A percentile compares a stretch with the other conserved stretches of the same genome.
Conservation (phyloP, 148 eudicot genomes). For the Limonium bicolor region DNA sequence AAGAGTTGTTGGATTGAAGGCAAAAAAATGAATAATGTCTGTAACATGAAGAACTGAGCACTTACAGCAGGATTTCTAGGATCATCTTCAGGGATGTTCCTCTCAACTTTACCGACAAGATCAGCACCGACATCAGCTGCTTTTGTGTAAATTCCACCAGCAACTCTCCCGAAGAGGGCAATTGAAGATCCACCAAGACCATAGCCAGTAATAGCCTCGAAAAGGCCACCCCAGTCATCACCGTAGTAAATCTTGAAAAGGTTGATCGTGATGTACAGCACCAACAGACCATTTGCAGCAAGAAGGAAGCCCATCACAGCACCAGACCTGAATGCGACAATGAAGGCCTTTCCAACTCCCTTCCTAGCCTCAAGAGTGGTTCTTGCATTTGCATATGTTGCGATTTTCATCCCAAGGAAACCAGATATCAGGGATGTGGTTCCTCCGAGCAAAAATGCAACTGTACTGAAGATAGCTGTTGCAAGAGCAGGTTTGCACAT, state of each 20-base stretch:
- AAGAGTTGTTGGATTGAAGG: background rate
- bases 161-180: constrained; percentile 46
- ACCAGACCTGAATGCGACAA: constrained; percentile 30
- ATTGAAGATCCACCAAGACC: constrained; percentile 52
- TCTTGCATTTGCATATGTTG: constrained; percentile 32
- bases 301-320: constrained; percentile 48
- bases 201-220: constrained; percentile 39
- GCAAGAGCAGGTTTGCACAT: constrained; percentile 25
- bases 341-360: constrained; percentile 28
- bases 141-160: constrained; percentile 39
- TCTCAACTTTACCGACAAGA: constrained; percentile 35
- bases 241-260: constrained; percentile 29
- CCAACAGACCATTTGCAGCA: constrained; percentile 42
- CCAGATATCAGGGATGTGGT: constrained; percentile 20
- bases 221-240: constrained; percentile 42
- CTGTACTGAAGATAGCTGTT: constrained; percentile 19
- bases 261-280: constrained; percentile 24
- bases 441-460: constrained; percentile 22
- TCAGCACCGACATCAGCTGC: constrained; percentile 47
- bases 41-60: background rate
- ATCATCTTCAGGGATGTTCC: constrained; percentile 41
- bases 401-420: constrained; percentile 29
- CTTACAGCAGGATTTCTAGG: constrained; percentile 39
- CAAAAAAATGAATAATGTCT: too few species aligned
- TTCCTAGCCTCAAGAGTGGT: constrained; percentile 34